Evolutionary conservation across 83 land plant genomes (phyloP).

Genomic region (Larix sibirica): DNA sequence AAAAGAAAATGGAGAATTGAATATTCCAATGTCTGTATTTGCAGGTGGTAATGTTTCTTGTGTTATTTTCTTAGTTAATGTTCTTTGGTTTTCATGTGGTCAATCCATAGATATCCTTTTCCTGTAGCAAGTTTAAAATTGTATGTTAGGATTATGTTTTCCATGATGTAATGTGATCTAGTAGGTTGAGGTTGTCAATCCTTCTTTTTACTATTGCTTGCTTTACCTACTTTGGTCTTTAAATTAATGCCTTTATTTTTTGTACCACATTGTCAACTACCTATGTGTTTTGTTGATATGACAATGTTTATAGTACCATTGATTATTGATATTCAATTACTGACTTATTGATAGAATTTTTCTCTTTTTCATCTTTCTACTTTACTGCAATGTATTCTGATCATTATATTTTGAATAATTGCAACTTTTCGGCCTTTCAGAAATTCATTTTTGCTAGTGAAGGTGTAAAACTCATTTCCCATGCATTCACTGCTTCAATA

Average conservation of each 20-base stretch:
- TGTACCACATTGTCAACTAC: too few species aligned
- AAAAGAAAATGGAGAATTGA: conserved; percentile 84
- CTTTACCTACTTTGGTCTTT: not conserved
- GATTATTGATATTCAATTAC: not conserved
- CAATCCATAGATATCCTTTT: not conserved
- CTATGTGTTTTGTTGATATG: not conserved
- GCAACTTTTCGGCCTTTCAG: too few species aligned
- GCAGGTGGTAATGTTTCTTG: conserved; percentile 48
- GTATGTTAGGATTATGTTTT: not conserved
- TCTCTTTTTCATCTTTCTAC: not conserved
- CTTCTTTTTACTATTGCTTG: not conserved
- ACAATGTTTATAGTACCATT: not conserved
- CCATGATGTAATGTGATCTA: not conserved
- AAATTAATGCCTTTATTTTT: not conserved
- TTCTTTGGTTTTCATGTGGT: not conserved
- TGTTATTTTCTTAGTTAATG: not conserved
- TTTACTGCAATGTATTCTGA: not conserved
- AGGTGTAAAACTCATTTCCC: too few species aligned
- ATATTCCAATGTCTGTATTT: conserved; percentile 79
- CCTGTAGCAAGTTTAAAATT: not conserved
- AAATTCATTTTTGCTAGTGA: too few species aligned
- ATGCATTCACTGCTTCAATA: too few species aligned
- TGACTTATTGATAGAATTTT: not conserved
- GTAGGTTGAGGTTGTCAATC: not conserved
- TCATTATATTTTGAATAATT: not conserved